Conservation (phyloP, 1,284 basidiomycete genomes). For the Ganoderma lucidum region DNA sequence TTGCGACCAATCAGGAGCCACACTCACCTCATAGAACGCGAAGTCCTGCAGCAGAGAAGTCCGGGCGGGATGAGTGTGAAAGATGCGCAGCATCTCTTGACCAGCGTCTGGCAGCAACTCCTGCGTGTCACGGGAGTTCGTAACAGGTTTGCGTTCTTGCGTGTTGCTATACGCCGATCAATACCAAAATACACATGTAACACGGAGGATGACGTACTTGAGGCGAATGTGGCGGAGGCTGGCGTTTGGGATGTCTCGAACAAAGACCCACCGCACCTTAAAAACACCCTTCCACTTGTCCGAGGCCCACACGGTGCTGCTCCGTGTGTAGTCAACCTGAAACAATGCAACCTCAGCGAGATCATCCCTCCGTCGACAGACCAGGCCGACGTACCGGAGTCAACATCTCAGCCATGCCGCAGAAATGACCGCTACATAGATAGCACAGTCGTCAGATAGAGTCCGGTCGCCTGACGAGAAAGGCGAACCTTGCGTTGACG, state of each 20-base stretch:
- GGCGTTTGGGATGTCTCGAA: slow-evolving; percentile 92
- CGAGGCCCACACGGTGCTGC: slow-evolving; percentile 95
- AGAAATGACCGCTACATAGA: slow-evolving; percentile 84
- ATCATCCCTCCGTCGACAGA: slow-evolving; percentile 1
- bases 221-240: slow-evolving; percentile 85
- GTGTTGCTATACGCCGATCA: slow-evolving; percentile 77
- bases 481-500: slow-evolving; percentile 83
- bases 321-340: slow-evolving; percentile 83
- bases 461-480: background rate
- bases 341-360: background rate
- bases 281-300: slow-evolving; percentile 99
- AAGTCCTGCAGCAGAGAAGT: slow-evolving; percentile 95
- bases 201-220: slow-evolving; percentile 57
- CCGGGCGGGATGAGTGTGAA: slow-evolving; percentile 89
- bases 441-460: slow-evolving; percentile 19
- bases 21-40: slow-evolving; percentile 87
- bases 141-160: slow-evolving; percentile 95
- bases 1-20: background rate
- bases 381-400: slow-evolving; percentile 65
- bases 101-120: slow-evolving; percentile 94
- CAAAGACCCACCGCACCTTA: slow-evolving; percentile 95
- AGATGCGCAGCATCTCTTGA: slow-evolving; percentile 93
- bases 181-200: background rate
- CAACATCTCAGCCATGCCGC: slow-evolving; percentile 96
- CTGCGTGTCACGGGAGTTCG: slow-evolving; percentile 92